Base-by-base conservation (phyloP, 208 protist species). In the Naegleria lovaniensis region DNA sequence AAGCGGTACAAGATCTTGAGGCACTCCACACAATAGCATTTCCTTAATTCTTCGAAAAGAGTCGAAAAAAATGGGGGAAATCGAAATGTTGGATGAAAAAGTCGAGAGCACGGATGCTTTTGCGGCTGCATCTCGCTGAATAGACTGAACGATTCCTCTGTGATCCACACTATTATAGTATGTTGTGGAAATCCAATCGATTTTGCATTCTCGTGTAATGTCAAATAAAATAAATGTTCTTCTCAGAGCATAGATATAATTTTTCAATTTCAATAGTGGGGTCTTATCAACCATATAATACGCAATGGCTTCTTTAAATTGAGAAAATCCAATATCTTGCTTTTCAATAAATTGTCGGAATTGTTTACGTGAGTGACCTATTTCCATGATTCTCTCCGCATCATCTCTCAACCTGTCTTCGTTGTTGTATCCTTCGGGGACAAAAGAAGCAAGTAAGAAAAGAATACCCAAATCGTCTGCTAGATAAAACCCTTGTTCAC, bases 1-100 rank as follows among this genome's bases (percentile, higher is more conserved):
- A 39, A 98, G 92, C 79, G 96, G 96, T 90, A 98, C 92, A 0
- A 79, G 29, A 9, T 79, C 67, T 13, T 36, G 16, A 36, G 6
- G 19, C 0, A 79, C 67, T 79, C 67, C 67, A 79, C 25, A 79
- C 5, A 36, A 7, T 6, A 79, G 9, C n/a, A 19, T 25, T 36
- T 79, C 67, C n/a, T 79, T 79, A 13, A 79, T 36, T 79, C 25
- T 33, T 29, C 6, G 7, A 33, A 79, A 79, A 36, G 67, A 25
- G 0, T 79, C 67, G 19, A 29, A 67, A 29, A 67, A 67, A 67
- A 67, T 29, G 2, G 19, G 11, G 3, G 55, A 29, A 22, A 67
- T 29, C 6, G 55, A 15, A 13, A 90, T 85, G 4, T 92, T 92
- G 15, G 83, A 48, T 36, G 25, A 58, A 75, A 75, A 88, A 9